Evolutionary conservation across 139 green algal genomes (phyloP), one percentile per base, ranked within the genome.

Genomic region (Yamagishiella unicocca): DNA sequence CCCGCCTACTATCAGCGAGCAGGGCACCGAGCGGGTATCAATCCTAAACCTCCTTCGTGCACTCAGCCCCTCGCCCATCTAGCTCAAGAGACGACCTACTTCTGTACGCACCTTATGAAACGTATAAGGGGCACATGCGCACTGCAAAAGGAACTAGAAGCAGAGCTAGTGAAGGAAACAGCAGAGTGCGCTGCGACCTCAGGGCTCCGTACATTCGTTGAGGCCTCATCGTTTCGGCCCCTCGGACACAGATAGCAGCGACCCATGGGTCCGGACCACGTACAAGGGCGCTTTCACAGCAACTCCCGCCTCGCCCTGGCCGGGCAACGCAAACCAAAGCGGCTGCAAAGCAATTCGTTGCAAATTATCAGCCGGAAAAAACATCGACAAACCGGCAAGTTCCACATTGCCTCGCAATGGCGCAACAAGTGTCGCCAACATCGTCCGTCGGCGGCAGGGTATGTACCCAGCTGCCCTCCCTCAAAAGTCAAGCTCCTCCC

Each of bases 221-320:
- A n/a, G n/a, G n/a, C n/a, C n/a, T n/a, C n/a, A n/a, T n/a, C n/a
- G n/a, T n/a, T n/a, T n/a, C n/a, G n/a, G n/a, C n/a, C n/a, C n/a
- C n/a, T n/a, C n/a, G n/a, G n/a, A n/a, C n/a, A 67, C 19, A 35
- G 40, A 78, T 78, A 78, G 35, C 33, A 55, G 70, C 37, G 70
- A 78, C 70, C 38, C 68, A 78, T 78, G 38, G 70, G 70, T 58
- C 50, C 38, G 40, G 70, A 78, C 70, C 70, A 78, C 70, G 70
- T 78, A 37, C 38, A n/a, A 21, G 70, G 70, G 70, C 70, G 37
- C 70, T 37, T 54, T 78, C 70, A 78, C 70, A 78, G 70, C 70
- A 78, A 78, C 70, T 58, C 70, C 70, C 70, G 70, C 70, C 37
- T 78, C 70, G 70, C 70, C 70, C 70, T 21, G 70, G 70, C 70